Evolutionary conservation across 2,329 filamentous ascomycete species (phyloP), one percentile per base, ranked within the genome.

Genomic region (Diaporthe velutina): DNA sequence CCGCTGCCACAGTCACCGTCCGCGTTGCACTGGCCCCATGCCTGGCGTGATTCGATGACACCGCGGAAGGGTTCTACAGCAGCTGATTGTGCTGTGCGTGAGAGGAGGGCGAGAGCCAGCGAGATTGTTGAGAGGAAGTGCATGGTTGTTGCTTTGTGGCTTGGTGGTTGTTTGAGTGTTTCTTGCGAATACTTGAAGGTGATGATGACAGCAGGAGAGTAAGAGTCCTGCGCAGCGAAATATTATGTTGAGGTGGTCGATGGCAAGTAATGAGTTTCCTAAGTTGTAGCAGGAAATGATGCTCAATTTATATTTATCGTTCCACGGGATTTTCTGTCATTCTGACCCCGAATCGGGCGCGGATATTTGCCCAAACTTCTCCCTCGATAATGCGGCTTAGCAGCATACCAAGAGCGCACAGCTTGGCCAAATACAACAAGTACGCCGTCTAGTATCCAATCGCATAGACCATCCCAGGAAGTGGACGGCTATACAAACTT

Each of bases 1-100:
- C 60, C 60, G 60, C 60, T 66, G 28, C 60, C 60, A 19, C 60
- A 66, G 17, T 48, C 38, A n/a, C 10, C 22, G 15, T 66, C 60
- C 5, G 28, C 17, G 1, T 66, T 50, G 30, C 60, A 66, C 28
- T 66, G 60, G 3, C 60, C 40, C 25, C 25, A 66, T 17, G 33
- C 4, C 17, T 66, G 28, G 17, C 42, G 42, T n/a, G 42, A 25
- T 2, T 66, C 25, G 4, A 50, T 66, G 60, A 28, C 60, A 8
- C 40, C 40, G 8, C n/a, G 15, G 28, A 64, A 48, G 19, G 60
- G 60, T 15, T 64, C 17, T 9, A 64, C 40, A 48, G 60, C 60
- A 48, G 40, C 40, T 30, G 60, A 64, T 13, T 48, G 25, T 33
- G 28, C 60, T 28, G 60, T 48, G n/a, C 28, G 10, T n/a, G 60